Evolutionary conservation across 2,329 filamentous ascomycete genomes (phyloP), one percentile per base, ranked within the genome.

Genomic region (Monosporascus sp.): DNA sequence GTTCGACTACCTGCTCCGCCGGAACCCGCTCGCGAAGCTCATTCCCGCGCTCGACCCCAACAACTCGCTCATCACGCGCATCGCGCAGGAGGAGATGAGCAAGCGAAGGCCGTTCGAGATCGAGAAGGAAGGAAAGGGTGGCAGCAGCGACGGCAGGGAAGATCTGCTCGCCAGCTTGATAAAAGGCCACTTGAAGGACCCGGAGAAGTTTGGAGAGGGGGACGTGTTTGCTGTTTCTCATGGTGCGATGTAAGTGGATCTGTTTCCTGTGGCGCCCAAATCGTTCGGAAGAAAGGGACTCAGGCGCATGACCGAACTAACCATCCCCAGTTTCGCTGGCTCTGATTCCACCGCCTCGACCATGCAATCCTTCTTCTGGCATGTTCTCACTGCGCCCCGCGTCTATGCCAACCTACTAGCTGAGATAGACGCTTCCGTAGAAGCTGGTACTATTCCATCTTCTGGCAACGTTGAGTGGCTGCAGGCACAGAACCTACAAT

Each of bases 341-440:
- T 82, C 81, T 20, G 81, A 85, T 66, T 82, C 81, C 0, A 83
- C 81, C 0, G 81, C 81, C 11, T 80, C 78, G 7, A 80, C 78
- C 0, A 81, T 81, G 78, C 78, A 81, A 58, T 80, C 77, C 52
- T 79, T 81, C 64, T 79, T 78, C 69, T 78, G 74, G 69, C 73
- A 74, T 43, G 69, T 77, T 1, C 70, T 81, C 9, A 72, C 75
- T 38, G 72, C 75, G 22, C 67, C 70, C 2, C 64, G 59, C 0
- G 70, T 79, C 11, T 75, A 79, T 58, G 50, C 60, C 2, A 56
- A 58, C 5, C 63, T 82, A 1, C 58, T 68, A 1, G 48, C 64
- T 19, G 80, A 82, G 61, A 72, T 84, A 22, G 65, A 72, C 11
- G 47, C 61, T 2, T 77, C 78, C 43, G 72, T 74, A 0, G 56